Evolutionary conservation across 2,329 filamentous ascomycete genomes (phyloP), one percentile per base, ranked within the genome.

Genomic region (Harringtonia aguacate): DNA sequence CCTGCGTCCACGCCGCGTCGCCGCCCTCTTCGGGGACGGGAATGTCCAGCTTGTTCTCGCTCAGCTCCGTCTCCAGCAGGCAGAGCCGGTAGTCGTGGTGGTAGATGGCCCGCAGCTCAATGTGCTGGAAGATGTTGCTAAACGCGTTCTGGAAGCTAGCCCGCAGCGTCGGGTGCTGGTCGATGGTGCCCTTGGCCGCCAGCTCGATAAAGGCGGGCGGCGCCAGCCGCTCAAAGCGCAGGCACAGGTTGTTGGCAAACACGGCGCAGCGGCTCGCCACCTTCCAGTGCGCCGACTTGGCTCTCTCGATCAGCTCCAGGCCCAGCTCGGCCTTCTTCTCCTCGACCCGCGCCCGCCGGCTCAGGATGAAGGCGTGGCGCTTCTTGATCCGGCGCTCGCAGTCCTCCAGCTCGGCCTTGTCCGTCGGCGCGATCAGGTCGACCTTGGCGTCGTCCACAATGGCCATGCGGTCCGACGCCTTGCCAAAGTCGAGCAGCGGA

Each of bases 221-320:
- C 7, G 87, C 87, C 49, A 98, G 77, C 17, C 79, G 84, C 52
- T 95, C 84, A 55, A 97, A 95, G n/a, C 92, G 81, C 50, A 95
- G 77, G 46, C 87, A 90, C 49, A 95, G 73, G 48, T 92, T 94
- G 45, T 90, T 79, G 5, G 94, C 86, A 58, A 98, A 92, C 30
- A 94, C 84, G 10, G 86, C 85, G 45, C 89, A 94, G 24, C 90
- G 76, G 41, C 81, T 87, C 7, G 90, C 90, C 54, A 95, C 89
- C 68, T 95, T 97, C 92, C 92, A 98, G 58, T 98, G 94, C 1
- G 88, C 86, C 4, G 77, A 77, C 54, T 79, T 81, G 2, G 87
- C 85, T 47, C 83, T 67, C 47, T 84, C 77, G 4, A 89, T 83
- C 28, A 98, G 70, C 58, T 97, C 88, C 44, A 86, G 68, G 0